A percentile compares a stretch with the other conserved stretches of the same genome.
Conservation (phyloP, 345 rosid species). For the Populus ilicifolia region DNA sequence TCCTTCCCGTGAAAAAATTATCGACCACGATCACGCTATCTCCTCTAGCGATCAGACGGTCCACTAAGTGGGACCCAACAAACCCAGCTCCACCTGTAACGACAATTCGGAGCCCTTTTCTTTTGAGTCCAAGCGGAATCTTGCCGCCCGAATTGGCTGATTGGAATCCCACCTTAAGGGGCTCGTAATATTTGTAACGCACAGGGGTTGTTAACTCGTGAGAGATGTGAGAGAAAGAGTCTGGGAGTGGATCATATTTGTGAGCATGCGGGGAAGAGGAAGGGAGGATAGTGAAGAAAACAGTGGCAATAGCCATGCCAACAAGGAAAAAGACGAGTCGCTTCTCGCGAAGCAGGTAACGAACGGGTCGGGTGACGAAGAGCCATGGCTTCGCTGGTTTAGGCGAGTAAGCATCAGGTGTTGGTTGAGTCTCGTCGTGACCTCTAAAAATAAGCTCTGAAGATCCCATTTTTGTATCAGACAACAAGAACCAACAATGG, state of each 20-base stretch:
- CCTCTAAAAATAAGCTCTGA: conserved; percentile 78
- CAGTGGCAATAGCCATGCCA: conserved; percentile 83
- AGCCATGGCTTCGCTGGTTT: conserved; percentile 78
- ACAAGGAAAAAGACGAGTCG: conserved; percentile 78
- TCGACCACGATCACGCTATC: conserved; percentile 97
- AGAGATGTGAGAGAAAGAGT: conserved; percentile 28
- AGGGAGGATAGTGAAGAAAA: conserved; percentile 59
- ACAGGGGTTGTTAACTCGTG: conserved; percentile 1
- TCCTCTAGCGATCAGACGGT: conserved; percentile 83
- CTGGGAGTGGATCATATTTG: conserved; percentile 28
- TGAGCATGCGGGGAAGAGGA: conserved; percentile 16
- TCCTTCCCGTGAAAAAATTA: conserved; percentile 95
- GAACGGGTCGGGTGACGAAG: conserved; percentile 51
- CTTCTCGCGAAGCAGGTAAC: conserved; percentile 83
- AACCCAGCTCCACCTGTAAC: conserved; percentile 99
- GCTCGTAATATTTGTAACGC: conserved; percentile 32
- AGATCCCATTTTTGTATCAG: conserved; percentile 39
- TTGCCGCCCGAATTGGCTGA: conserved; percentile 50
- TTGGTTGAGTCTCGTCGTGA: conserved; percentile 54
- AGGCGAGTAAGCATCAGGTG: conserved; percentile 54
- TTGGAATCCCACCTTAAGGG: conserved; percentile 29
- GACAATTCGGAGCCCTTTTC: conserved; percentile 75
- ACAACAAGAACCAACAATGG: not conserved
- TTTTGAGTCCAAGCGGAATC: conserved; percentile 78
- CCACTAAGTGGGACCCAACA: conserved; percentile 96